Evolutionary conservation across 305 asterid genomes (phyloP), one percentile per base, ranked within the genome.

Genomic region (Solanum hybrid): DNA sequence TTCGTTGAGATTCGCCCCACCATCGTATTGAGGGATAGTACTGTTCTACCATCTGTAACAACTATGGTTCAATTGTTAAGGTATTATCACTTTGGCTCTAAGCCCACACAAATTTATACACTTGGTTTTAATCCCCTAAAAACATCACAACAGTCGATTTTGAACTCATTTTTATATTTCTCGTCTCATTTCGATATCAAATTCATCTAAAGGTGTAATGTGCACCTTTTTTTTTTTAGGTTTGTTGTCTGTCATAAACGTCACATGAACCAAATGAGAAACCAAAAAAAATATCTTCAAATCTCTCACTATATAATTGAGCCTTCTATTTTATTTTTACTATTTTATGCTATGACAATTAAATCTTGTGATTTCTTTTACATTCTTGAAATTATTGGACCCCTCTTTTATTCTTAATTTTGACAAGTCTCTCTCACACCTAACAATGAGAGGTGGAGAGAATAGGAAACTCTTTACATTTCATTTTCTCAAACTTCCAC

Each of bases 321-420:
- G 26, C 32, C 32, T 69, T 24, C 6, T 26, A 69, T 69, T 69
- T 69, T 24, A 24, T 69, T 26, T 24, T 10, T 69, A 10, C 24
- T 56, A 17, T 17, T 56, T 51, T 56, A 73, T 73, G 37, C 22
- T 71, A 73, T 73, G 36, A 73, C n/a, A 73, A 73, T 13, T 29
- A 73, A 73, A 13, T 73, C 17, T 72, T 16, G 79, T 72, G 5
- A 73, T 29, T 29, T 73, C 3, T 73, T 29, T 17, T 32, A 16
- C 17, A 78, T 78, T 78, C 31, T 79, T 22, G 40, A 79, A 79
- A 79, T 36, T 14, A 36, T 79, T 79, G 85, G 56, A 20, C 5
- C 78, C 89, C 56, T 90, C 86, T 89, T 88, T 88, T 90, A 10
- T 88, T 91, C 84, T 89, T 73, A 85, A 89, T 66, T 79, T 88